A percentile compares a stretch with the other conserved stretches of the same genome.
These are phyloP conservation scores for Ogataea populi-albae DNA, from an alignment of 805 yeast genomes.

Conservation along the genomic window DNA sequence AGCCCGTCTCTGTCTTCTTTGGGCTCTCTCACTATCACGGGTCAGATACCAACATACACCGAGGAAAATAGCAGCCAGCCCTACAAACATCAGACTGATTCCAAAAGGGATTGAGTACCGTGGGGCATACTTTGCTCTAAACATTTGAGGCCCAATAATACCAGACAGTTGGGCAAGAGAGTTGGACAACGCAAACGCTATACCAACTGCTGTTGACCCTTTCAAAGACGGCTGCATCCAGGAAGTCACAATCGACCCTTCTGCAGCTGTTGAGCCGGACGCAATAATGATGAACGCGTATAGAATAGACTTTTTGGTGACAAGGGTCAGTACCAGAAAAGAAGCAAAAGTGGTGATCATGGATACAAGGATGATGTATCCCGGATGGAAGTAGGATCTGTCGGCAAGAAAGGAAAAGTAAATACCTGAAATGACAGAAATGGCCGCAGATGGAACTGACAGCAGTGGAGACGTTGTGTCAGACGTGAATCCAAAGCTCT, in stretches of 20 bases:
- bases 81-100: conserved; percentile 3
- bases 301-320: conserved; percentile 6
- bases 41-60: not conserved
- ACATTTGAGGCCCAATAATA: conserved; percentile 9
- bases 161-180: conserved; percentile 6
- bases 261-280: conserved; percentile 20
- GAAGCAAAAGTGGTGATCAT: conserved; percentile 3
- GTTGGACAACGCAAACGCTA: conserved; percentile 7
- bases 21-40: not conserved
- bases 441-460: conserved; percentile 19
- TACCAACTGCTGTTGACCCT: conserved; percentile 5
- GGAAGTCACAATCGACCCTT: conserved; percentile 7
- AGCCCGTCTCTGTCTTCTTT: not conserved
- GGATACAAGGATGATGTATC: conserved; percentile 2
- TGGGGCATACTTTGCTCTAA: conserved; percentile 5
- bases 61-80: not conserved
- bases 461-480: conserved; percentile 22
- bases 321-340: conserved; percentile 9
- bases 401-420: conserved; percentile 4
- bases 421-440: conserved; percentile 7
- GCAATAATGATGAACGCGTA: conserved; percentile 28
- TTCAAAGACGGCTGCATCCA: conserved; percentile 8
- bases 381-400: conserved; percentile 7
- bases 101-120: conserved; percentile 5
- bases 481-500: conserved; percentile 22